Conservation (phyloP, 2,329 filamentous ascomycete species). For the Hymenoscyphus salicellus region DNA sequence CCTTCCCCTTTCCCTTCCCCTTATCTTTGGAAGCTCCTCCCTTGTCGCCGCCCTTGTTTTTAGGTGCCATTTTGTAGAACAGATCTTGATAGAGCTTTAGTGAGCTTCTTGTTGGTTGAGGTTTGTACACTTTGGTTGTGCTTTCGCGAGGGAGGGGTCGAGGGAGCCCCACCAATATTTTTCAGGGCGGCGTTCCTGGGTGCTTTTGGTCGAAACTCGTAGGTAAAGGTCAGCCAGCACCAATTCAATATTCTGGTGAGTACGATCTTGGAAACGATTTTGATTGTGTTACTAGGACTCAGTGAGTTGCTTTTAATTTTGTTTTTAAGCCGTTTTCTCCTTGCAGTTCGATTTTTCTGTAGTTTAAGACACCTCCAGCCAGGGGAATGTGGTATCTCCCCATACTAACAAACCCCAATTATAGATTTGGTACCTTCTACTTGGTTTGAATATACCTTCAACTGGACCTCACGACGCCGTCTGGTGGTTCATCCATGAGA, state of each 20-base stretch:
- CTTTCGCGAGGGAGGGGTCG: slow-evolving; percentile 1
- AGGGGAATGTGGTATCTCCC: too few relatives aligned
- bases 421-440: too few relatives aligned
- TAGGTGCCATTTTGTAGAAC: slow-evolving; percentile 28
- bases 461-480: too few relatives aligned
- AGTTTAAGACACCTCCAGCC: too few relatives aligned
- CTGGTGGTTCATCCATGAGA: too few relatives aligned
- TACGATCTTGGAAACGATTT: not conserved
- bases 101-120: not conserved
- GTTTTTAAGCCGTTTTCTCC: too few relatives aligned
- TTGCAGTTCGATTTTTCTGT: too few relatives aligned
- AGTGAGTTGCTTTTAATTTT: too few relatives aligned
- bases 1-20: slow-evolving; percentile 40
- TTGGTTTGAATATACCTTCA: too few relatives aligned
- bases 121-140: not conserved
- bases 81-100: not conserved
- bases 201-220: not conserved
- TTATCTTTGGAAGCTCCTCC: slow-evolving; percentile 30
- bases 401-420: too few relatives aligned
- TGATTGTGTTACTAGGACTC: not conserved
- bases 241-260: not conserved
- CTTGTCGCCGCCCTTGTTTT: slow-evolving; percentile 32
- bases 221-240: not conserved
- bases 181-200: not conserved
- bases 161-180: not conserved